phyloP scores from a whole-genome alignment of 768 basidiomycete genomes.

The Mycena vitilis region DNA sequence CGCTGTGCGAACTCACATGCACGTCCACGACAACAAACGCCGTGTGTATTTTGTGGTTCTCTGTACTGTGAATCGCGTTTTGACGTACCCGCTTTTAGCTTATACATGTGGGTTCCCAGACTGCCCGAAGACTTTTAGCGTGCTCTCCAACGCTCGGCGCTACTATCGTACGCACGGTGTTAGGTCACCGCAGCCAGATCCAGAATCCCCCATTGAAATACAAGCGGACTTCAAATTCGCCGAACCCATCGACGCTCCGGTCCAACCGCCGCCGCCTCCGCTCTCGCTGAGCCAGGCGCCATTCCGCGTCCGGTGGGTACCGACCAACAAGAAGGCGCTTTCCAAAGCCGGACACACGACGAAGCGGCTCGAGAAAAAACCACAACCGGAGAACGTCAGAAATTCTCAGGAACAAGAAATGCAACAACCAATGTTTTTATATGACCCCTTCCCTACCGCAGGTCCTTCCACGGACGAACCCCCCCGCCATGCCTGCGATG shows the following conservation, averaged over 20 bases:
- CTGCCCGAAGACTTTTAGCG: conserved; percentile 78
- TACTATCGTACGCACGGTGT: conserved; percentile 84
- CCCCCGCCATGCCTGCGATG: background rate
- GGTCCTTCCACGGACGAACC: background rate
- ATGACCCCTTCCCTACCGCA: conserved; percentile 5
- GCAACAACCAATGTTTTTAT: background rate
- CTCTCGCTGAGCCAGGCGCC: conserved; percentile 8
- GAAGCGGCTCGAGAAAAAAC: background rate
- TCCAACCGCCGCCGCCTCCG: background rate
- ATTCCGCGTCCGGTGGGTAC: conserved; percentile 25
- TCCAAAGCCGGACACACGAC: background rate
- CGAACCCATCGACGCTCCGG: background rate
- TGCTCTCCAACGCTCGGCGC: conserved; percentile 84
- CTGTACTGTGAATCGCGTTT: background rate
- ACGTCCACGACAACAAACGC: conserved; percentile 63
- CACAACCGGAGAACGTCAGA: background rate
- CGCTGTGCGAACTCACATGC: conserved; percentile 69
- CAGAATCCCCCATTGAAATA: background rate
- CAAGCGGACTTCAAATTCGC: conserved; percentile 4
- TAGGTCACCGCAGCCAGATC: conserved; percentile 29
- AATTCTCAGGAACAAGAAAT: background rate
- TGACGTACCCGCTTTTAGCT: conserved; percentile 43
- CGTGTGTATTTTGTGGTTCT: conserved; percentile 51
- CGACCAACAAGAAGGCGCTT: conserved; percentile 6
- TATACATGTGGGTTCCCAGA: conserved; percentile 66